A percentile compares a stretch with the other conserved stretches of the same genome.
Evolutionary conservation across 805 yeast species (phyloP).

Genomic region (Cyberlindnera euphorbiiphila): DNA sequence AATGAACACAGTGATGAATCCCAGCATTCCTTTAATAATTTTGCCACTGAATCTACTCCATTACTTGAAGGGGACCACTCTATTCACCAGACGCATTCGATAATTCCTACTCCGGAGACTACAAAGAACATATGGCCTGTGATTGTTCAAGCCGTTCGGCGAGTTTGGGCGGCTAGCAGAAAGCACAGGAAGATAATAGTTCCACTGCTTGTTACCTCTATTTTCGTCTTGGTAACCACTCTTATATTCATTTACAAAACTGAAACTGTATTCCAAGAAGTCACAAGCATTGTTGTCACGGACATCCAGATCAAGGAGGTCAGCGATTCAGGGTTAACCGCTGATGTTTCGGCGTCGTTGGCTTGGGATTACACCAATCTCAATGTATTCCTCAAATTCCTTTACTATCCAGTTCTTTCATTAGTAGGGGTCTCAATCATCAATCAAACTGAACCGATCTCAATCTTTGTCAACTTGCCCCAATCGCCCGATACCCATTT

Average conservation of each 20-base stretch:
- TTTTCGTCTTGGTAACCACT: neutral
- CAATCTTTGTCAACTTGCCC: constrained; percentile 15
- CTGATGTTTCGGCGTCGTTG: constrained; percentile 10
- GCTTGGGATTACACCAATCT: constrained; percentile 19
- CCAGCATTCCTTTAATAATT: too few relatives aligned
- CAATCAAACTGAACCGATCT: constrained; percentile 6
- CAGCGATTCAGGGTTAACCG: constrained; percentile 17
- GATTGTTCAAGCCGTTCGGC: neutral
- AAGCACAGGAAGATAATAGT: neutral
- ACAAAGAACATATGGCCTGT: neutral
- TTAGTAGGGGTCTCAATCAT: constrained; percentile 9
- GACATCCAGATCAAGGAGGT: constrained; percentile 9
- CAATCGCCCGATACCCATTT: constrained; percentile 3
- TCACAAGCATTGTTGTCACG: constrained; percentile 9
- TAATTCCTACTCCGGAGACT: constrained; percentile 4
- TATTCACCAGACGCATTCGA: neutral
- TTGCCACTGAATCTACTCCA: constrained; percentile 1
- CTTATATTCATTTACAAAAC: constrained; percentile 2
- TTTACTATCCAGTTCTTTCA: constrained; percentile 9
- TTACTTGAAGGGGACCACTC: neutral
- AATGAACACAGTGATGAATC: too few relatives aligned
- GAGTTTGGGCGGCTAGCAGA: neutral
- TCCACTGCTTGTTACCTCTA: neutral
- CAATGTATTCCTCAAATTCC: constrained; percentile 7
- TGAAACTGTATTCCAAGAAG: constrained; percentile 7